These are phyloP conservation scores for Quercus engelmannii DNA, from an alignment of 306 rosid species.

Conservation along the genomic window DNA sequence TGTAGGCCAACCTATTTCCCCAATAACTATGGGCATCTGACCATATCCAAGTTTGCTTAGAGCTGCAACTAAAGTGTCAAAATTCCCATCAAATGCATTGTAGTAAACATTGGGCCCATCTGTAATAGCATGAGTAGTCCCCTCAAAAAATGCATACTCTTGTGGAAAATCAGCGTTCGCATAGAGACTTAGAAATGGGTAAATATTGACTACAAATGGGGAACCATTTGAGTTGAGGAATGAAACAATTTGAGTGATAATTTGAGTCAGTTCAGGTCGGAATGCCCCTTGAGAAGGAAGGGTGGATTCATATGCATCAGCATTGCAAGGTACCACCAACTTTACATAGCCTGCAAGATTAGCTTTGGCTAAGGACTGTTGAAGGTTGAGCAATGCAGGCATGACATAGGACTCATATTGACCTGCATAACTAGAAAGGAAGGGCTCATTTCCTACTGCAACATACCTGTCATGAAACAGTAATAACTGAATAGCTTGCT, in stretches of 20 bases:
- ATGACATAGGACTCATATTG: slow-evolving; percentile 67
- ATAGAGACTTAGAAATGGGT: slow-evolving; percentile 94
- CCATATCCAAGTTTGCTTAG: slow-evolving; percentile 82
- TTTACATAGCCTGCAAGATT: slow-evolving; percentile 84
- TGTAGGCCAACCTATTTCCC: slow-evolving; percentile 96
- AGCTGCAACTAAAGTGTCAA: slow-evolving; percentile 81
- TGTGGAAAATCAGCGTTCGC: slow-evolving; percentile 77
- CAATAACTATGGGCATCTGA: slow-evolving; percentile 84
- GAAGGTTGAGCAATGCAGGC: slow-evolving; percentile 74
- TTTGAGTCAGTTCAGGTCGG: slow-evolving; percentile 71
- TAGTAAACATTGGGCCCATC: slow-evolving; percentile 82
- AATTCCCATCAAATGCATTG: slow-evolving; percentile 96
- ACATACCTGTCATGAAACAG: slow-evolving; percentile 55
- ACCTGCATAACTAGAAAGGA: slow-evolving; percentile 77
- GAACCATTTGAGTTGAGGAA: slow-evolving; percentile 90
- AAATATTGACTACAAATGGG: slow-evolving; percentile 90
- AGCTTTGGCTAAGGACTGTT: slow-evolving; percentile 76
- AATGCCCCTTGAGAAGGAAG: slow-evolving; percentile 94
- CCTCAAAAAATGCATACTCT: slow-evolving; percentile 92
- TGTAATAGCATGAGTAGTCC: slow-evolving; percentile 78
- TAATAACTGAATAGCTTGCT: slow-evolving; percentile 4
- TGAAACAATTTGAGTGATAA: slow-evolving; percentile 68
- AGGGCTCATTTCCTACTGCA: slow-evolving; percentile 97
- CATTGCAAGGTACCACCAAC: slow-evolving; percentile 95
- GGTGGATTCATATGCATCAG: slow-evolving; percentile 81